Evolutionary conservation across 192 early-diverging fungal species (phyloP).

Genomic region (Backusella sp.): DNA sequence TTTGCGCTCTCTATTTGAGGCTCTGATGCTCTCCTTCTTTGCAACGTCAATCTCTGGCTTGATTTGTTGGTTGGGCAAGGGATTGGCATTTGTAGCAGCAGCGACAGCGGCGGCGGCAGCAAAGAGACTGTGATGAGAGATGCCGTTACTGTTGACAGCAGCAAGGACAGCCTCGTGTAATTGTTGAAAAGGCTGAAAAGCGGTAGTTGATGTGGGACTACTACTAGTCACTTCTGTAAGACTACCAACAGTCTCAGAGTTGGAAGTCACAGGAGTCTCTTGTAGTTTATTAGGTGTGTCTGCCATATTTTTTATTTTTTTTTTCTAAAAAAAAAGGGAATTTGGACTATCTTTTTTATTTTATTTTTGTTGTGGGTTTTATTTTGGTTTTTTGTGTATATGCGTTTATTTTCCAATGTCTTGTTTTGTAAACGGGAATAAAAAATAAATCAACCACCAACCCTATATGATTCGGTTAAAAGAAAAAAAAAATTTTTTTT

Average conservation of each 20-base stretch:
- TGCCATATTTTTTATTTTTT: slow-evolving; percentile 6
- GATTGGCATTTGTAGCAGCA: neutral
- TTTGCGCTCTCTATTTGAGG: slow-evolving; percentile 53
- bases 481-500: neutral
- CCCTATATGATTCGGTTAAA: neutral
- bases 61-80: neutral
- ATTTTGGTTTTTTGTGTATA: neutral
- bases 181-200: slow-evolving; percentile 27
- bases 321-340: neutral
- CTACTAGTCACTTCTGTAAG: slow-evolving; percentile 22
- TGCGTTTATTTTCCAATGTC: neutral
- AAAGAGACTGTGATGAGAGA: neutral
- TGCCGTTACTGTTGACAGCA: slow-evolving; percentile 23
- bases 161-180: slow-evolving; percentile 31
- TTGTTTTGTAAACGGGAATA: neutral
- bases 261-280: slow-evolving; percentile 16
- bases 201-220: slow-evolving; percentile 15
- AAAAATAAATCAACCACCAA: neutral
- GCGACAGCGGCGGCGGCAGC: slow-evolving; percentile 18
- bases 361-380: neutral
- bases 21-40: slow-evolving; percentile 29
- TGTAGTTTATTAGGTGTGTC: slow-evolving; percentile 13
- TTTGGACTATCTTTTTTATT: slow-evolving; percentile 3
- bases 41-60: slow-evolving; percentile 12
- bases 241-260: slow-evolving; percentile 14